Evolutionary conservation across 139 green algal species (phyloP).

Genomic region (Tetradesmus lagerheimii): DNA sequence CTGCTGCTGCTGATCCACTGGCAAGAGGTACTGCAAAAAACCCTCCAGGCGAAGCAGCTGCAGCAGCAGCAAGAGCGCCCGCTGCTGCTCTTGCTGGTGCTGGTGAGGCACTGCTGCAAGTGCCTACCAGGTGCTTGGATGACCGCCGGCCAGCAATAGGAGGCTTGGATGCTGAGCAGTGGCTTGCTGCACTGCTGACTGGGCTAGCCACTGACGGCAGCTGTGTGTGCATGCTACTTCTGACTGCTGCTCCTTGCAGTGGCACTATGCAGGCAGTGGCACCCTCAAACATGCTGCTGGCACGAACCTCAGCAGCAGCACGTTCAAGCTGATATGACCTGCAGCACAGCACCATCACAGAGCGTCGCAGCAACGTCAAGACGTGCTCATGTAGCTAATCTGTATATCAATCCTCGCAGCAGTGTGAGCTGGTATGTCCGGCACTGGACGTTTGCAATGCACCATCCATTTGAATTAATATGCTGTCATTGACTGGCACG

Average conservation of each 20-base stretch:
- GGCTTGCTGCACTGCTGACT: not conserved
- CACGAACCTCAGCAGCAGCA: not conserved
- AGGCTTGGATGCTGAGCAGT: not conserved
- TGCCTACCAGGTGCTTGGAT: not conserved
- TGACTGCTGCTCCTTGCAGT: not conserved
- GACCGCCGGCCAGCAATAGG: not conserved
- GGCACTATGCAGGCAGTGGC: not conserved
- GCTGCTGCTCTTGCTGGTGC: not conserved
- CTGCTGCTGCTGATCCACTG: not conserved
- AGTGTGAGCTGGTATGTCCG: too few species aligned
- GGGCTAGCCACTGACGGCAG: not conserved
- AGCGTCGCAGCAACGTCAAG: not conserved
- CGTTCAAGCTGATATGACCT: not conserved
- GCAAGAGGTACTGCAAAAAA: not conserved
- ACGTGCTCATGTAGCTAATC: not conserved
- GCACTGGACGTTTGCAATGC: too few species aligned
- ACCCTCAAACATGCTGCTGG: constrained; percentile 18
- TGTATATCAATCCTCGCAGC: too few species aligned
- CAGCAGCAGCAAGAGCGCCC: not conserved
- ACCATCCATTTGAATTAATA: too few species aligned
- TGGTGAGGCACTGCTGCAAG: not conserved
- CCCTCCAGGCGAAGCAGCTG: not conserved
- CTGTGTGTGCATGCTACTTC: not conserved
- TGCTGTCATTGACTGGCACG: too few species aligned
- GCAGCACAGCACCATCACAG: not conserved